phyloP scores from a whole-genome alignment of 208 protist genomes.

The Leishmania turanica region DNA sequence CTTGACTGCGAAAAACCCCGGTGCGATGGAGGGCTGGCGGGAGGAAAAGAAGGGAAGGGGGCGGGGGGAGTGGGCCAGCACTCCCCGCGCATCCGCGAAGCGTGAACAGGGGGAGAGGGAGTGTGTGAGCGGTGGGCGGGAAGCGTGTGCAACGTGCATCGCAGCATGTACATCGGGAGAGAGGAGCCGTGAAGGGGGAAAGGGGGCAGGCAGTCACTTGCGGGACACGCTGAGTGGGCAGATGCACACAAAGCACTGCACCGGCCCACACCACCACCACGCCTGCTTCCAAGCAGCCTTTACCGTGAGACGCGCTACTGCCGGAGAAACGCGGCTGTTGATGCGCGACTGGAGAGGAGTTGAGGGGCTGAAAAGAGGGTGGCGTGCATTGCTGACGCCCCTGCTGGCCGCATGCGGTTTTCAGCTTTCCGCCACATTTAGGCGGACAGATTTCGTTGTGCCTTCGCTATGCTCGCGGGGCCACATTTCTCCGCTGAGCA shows the following conservation, averaged over 20 bases:
- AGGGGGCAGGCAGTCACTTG: too few species aligned
- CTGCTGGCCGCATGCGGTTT: neutral
- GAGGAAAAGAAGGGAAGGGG: conserved; percentile 2
- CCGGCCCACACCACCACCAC: neutral
- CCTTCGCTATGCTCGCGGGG: neutral
- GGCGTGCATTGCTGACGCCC: neutral
- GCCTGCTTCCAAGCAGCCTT: neutral
- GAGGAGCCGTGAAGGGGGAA: neutral
- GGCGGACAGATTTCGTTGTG: neutral
- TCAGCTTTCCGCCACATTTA: neutral
- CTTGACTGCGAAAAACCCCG: neutral
- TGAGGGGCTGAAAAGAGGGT: neutral
- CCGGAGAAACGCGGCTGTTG: neutral
- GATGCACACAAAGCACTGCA: neutral
- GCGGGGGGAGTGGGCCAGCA: neutral
- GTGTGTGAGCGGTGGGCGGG: neutral
- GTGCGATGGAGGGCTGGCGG: neutral
- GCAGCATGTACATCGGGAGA: conserved; percentile 2
- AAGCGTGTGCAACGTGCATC: too few species aligned
- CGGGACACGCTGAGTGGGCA: neutral
- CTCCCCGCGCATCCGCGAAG: neutral
- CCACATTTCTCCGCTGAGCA: neutral
- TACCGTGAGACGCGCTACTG: neutral
- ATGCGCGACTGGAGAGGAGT: neutral
- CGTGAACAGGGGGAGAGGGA: conserved; percentile 8